Conservation (phyloP, 164 flowering plant species). For the Cinnamomum micranthum region DNA sequence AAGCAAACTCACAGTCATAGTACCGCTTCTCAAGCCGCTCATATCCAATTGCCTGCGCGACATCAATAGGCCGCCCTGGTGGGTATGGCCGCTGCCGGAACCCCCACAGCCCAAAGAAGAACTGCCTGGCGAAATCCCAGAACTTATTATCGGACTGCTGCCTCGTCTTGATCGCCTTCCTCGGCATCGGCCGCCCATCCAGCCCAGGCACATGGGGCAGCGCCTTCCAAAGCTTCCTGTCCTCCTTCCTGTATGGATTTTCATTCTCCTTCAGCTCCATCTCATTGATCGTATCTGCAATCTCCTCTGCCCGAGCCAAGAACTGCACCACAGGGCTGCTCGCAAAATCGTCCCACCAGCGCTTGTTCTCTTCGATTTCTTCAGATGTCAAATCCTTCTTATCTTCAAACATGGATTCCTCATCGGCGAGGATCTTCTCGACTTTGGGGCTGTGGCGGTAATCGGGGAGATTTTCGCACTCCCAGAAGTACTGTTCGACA, state of each 20-base stretch:
- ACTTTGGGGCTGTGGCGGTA: conserved; percentile 76
- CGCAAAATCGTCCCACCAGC: conserved; percentile 55
- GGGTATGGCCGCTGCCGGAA: conserved; percentile 88
- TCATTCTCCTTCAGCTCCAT: conserved; percentile 54
- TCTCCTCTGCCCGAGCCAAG: conserved; percentile 42
- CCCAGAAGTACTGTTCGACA: conserved; percentile 75
- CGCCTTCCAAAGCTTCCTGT: conserved; percentile 56
- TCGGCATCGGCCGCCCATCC: conserved; percentile 94
- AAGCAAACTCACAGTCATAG: conserved; percentile 75
- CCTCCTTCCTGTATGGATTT: conserved; percentile 54
- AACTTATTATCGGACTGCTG: conserved; percentile 72
- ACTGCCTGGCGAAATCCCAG: conserved; percentile 88
- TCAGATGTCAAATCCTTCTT: conserved; percentile 58
- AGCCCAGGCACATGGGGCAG: conserved; percentile 71
- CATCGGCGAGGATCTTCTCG: conserved; percentile 54
- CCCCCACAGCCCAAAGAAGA: conserved; percentile 93
- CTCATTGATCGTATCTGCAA: conserved; percentile 53
- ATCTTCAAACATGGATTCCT: conserved; percentile 42
- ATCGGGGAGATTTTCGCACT: conserved; percentile 64
- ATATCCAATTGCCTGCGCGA: conserved; percentile 90
- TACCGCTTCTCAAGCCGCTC: conserved; percentile 82
- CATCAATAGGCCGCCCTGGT: conserved; percentile 74
- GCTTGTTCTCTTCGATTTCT: conserved; percentile 54
- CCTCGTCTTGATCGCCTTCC: conserved; percentile 60
- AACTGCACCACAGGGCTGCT: conserved; percentile 56